These are phyloP conservation scores for Fagopyrum tataricum DNA, from an alignment of 148 eudicot genomes.

Conservation along the genomic window DNA sequence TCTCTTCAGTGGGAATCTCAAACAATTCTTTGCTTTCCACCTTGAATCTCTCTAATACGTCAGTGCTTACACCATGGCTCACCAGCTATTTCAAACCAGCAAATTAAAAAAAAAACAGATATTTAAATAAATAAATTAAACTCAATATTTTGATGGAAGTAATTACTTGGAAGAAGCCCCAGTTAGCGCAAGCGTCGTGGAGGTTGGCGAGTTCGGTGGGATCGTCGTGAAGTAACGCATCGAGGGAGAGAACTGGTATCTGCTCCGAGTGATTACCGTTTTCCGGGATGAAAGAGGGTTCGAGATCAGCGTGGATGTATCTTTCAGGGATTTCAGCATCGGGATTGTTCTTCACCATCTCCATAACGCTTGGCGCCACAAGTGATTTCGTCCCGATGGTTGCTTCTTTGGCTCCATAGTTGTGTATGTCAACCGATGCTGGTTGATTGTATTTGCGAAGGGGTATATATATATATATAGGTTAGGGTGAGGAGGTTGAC, in stretches of 20 bases:
- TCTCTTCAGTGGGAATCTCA: conserved; percentile 27
- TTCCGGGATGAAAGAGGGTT: neutral
- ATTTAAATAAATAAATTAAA: neutral
- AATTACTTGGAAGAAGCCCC: conserved; percentile 35
- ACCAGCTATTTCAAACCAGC: neutral
- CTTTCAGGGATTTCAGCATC: neutral
- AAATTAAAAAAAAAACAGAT: too few relatives aligned
- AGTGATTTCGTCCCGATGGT: too few relatives aligned
- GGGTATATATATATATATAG: too few relatives aligned
- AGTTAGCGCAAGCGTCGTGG: conserved; percentile 23
- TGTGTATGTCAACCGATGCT: too few relatives aligned
- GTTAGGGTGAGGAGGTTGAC: too few relatives aligned
- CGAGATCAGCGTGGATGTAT: conserved; percentile 5
- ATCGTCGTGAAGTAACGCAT: conserved; percentile 18
- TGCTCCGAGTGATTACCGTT: neutral
- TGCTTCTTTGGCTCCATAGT: too few relatives aligned
- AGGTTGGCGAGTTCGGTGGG: conserved; percentile 16
- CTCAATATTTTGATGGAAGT: too few relatives aligned
- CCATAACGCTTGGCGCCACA: conserved; percentile 25
- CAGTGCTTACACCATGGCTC: neutral
- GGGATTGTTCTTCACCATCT: conserved; percentile 7
- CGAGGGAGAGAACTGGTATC: conserved; percentile 23
- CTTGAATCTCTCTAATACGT: neutral
- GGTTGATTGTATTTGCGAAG: too few relatives aligned
- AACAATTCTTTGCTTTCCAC: conserved; percentile 12